Conservation (phyloP, 208 protist genomes). For the Vickermania ingenoplastis region DNA sequence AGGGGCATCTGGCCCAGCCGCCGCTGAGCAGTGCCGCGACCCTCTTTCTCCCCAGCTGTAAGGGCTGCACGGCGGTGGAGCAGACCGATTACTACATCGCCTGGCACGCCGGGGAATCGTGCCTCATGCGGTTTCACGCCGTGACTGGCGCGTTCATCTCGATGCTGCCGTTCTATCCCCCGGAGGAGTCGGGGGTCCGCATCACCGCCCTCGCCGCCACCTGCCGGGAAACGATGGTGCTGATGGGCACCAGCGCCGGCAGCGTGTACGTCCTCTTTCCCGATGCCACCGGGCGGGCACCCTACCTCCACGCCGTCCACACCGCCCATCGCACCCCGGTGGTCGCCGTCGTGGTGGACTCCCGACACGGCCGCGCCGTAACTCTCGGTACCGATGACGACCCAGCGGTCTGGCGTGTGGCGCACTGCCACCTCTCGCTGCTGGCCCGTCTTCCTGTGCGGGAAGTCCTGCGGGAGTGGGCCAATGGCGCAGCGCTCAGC, state of each 20-base stretch:
- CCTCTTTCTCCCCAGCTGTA: conserved; percentile 16
- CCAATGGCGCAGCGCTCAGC: background rate
- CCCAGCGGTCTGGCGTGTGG: conserved; percentile 71
- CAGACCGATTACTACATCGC: conserved; percentile 48
- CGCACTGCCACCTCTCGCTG: conserved; percentile 28
- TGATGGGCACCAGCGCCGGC: conserved; percentile 48
- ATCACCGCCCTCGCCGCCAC: conserved; percentile 53
- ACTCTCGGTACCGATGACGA: conserved; percentile 50
- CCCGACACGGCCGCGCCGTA: conserved; percentile 30
- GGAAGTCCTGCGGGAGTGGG: conserved; percentile 10
- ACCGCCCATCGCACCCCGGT: conserved; percentile 60
- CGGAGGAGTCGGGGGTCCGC: conserved; percentile 26
- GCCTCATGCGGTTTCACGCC: conserved; percentile 50
- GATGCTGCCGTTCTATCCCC: conserved; percentile 29
- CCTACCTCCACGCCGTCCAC: conserved; percentile 36
- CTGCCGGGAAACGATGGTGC: conserved; percentile 50
- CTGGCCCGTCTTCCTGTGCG: conserved; percentile 30
- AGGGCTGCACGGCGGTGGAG: conserved; percentile 33
- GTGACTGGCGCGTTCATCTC: conserved; percentile 38
- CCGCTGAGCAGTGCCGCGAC: conserved; percentile 14
- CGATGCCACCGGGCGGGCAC: conserved; percentile 11
- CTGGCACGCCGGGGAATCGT: conserved; percentile 48
- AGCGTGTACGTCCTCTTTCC: conserved; percentile 64
- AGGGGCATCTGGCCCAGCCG: no score
- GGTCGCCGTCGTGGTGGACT: conserved; percentile 37